Base-by-base conservation (phyloP, 2,329 filamentous ascomycete genomes). In the Ceratocystis albifundus region DNA sequence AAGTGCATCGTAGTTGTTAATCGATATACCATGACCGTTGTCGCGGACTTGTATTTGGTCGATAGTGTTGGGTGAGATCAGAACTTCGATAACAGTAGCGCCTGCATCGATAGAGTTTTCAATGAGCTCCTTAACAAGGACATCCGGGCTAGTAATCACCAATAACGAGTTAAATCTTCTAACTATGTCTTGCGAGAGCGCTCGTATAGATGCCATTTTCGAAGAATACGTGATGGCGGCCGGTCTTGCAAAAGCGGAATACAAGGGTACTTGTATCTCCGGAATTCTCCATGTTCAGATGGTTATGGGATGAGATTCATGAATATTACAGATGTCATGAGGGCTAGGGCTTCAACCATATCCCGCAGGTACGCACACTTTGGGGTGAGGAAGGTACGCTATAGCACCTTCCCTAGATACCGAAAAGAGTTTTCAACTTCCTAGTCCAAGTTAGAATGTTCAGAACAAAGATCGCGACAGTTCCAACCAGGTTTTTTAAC, bases 21-120 rank as follows among this genome's bases (percentile, higher is more conserved):
- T 73, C 17, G 78, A 76, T 68, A 93, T 89, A 12, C 89, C 88
- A 66, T 80, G 77, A n/a, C 89, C 88, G 74, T 91, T 89, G 73
- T 90, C 87, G 57, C 83, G 81, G 62, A 91, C 83, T 71, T 88
- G 83, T 46, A 93, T 82, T 65, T 80, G 82, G 73, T 88, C 85
- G 64, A 91, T 73, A 0, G 86, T 86, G 71, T 91, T 86, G 53
- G 79, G 71, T 3, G 86, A 82, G 15, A 90, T 77, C 32, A 83
- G 76, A 28, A 92, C 76, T 64, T 88, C 83, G 67, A 93, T 77
- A 1, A 80, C 80, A 1, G 82, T 87, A 12, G 88, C 87, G 64
- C 80, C 78, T 6, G 88, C 87, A 74, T 93, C 88, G 22, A 92
- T 80, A 55, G 88, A 80, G 73, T 93, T 92, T 70, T 92, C 89